Base-by-base conservation (phyloP, 768 basidiomycete genomes). In the Boletus subparvulus region DNA sequence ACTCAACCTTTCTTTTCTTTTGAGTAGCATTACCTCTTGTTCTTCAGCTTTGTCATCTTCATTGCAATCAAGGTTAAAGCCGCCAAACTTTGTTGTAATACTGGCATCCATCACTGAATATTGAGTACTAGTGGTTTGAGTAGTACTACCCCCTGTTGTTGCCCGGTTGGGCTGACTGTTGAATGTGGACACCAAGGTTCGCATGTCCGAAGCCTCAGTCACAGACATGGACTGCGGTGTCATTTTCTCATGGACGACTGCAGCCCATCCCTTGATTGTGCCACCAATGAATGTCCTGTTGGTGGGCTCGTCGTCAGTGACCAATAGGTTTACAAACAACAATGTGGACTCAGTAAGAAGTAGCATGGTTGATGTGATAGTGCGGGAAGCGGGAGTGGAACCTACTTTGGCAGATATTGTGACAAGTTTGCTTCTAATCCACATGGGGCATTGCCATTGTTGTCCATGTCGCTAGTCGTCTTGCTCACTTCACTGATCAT, bases 371-470 rank as follows among this genome's bases (percentile, higher is more conserved):
- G 35, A 26, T 21, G 37, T 30, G 41, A 21, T 10, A 43, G 19
- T 3, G n/a, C n/a, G n/a, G n/a, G n/a, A n/a, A n/a, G n/a, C n/a
- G n/a, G n/a, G n/a, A n/a, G n/a, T n/a, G n/a, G n/a, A n/a, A n/a
- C 40, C 39, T 4, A 54, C 52, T 54, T 54, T 47, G 32, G 39
- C 36, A 47, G 45, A 28, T 24, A 41, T 54, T 54, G 53, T 54
- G 53, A 26, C 53, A 54, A 17, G 39, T 54, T 54, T 47, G 37
- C 5, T 6, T 45, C 44, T n/a, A 45, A 45, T 45, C n/a, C n/a
- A n/a, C n/a, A n/a, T n/a, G n/a, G n/a, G n/a, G n/a, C n/a, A n/a
- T n/a, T n/a, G n/a, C n/a, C n/a, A n/a, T n/a, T n/a, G n/a, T n/a
- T n/a, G n/a, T n/a, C n/a, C n/a, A n/a, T n/a, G n/a, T n/a, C n/a